Conservation (phyloP, 139 green algal genomes). For the Coelastrella sp. region DNA sequence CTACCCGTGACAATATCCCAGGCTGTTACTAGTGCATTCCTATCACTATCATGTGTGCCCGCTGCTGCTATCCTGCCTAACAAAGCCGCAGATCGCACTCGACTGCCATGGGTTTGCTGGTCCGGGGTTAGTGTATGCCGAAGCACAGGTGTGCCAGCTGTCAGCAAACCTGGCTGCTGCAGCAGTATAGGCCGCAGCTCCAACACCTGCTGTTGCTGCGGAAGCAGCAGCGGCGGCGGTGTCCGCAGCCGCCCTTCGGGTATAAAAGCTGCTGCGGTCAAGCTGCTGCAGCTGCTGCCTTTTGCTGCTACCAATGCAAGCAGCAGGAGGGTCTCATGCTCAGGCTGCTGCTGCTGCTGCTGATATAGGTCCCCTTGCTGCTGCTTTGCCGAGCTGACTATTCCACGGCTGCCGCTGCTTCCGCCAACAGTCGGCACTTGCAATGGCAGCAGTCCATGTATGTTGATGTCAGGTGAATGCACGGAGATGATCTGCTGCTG, state of each 20-base stretch:
- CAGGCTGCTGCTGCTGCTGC: neutral
- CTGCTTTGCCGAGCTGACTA: neutral
- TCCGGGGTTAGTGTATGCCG: neutral
- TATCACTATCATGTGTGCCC: neutral
- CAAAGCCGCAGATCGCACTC: no score
- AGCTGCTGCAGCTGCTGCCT: neutral
- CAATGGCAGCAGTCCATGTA: constrained; percentile 2
- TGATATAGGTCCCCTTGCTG: neutral
- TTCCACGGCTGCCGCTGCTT: neutral
- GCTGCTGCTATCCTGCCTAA: no score
- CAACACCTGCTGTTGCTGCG: neutral
- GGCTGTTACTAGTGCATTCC: neutral
- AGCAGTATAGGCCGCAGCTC: constrained; percentile 14
- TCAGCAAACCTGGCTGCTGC: constrained; percentile 19
- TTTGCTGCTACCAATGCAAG: constrained; percentile 13
- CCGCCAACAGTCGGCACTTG: neutral
- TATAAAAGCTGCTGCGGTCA: neutral
- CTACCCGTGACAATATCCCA: constrained; percentile 8
- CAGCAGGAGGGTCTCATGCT: neutral
- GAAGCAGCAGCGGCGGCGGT: neutral
- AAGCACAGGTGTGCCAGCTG: neutral
- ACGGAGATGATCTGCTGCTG: constrained; percentile 42
- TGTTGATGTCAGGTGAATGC: constrained; percentile 6
- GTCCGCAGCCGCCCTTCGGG: neutral
- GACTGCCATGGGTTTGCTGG: neutral